Conservation (phyloP, 2,329 filamentous ascomycete genomes). For the Trichoderma sp. region DNA sequence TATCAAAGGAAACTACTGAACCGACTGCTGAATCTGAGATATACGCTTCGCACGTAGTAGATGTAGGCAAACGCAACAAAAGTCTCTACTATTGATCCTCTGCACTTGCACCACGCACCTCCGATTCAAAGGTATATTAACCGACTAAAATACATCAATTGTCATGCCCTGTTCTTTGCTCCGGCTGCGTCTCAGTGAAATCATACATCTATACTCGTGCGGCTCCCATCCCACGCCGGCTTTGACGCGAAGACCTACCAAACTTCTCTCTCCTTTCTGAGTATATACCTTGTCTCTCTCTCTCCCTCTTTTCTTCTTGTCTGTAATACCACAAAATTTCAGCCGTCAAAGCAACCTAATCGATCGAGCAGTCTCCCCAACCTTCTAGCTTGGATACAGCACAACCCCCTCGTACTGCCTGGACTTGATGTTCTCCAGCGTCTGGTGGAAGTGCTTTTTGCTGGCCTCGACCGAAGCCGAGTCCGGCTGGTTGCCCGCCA, state of each 20-base stretch:
- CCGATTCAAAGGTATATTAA: conserved; percentile 6
- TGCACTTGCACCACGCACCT: not conserved
- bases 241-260: not conserved
- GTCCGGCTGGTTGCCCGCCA: conserved; percentile 81
- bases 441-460: conserved; percentile 91
- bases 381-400: conserved; percentile 56
- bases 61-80: too few relatives aligned
- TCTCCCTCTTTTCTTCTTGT: not conserved
- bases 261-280: not conserved
- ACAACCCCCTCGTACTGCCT: conserved; percentile 93
- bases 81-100: not conserved
- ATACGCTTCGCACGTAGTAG: too few relatives aligned
- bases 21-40: too few relatives aligned
- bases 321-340: not conserved
- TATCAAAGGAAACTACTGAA: too few relatives aligned
- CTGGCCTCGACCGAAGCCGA: conserved; percentile 83
- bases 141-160: conserved; percentile 28
- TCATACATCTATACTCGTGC: conserved; percentile 24
- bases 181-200: conserved; percentile 18
- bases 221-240: conserved; percentile 3
- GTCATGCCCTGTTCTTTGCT: conserved; percentile 20
- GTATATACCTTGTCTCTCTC: not conserved
- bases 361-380: not conserved
- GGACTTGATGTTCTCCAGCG: conserved; percentile 87
- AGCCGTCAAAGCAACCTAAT: not conserved